Evolutionary conservation across 257 asterid species (phyloP), one percentile per base, ranked within the genome.

Genomic region (Lantana camara): DNA sequence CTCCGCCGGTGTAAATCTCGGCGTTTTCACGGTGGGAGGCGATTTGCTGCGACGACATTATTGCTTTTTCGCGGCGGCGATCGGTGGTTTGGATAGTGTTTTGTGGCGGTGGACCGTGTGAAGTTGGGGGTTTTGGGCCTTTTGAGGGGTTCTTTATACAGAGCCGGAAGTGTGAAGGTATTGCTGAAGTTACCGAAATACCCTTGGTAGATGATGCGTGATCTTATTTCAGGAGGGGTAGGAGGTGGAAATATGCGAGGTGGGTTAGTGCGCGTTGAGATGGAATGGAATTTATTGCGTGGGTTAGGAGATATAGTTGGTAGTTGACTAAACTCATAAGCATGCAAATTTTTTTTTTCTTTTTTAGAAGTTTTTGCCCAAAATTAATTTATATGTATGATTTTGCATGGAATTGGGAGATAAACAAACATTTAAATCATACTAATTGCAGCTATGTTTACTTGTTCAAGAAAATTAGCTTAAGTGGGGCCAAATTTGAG

Each of bases 21-120:
- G 87, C 91, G 60, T 79, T 81, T 44, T 81, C 86, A 0, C 86
- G 85, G 77, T 87, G 86, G 52, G 69, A 57, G 13, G 50, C 64
- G 61, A 68, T 72, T 15, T 37, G 69, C 71, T 76, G 77, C 9
- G 82, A 42, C 22, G 95, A 63, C 95, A 82, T 84, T 48, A 30
- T 30, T 30, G 35, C 35, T 9, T 41, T 24, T 47, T 5, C 16
- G 14, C 24, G 29, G 2, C 4, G 60, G 9, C 9, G 70, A 9
- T 21, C 37, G 0, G 57, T 50, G 24, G 47, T 68, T 7, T 23
- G 55, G 4, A 27, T 5, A 32, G 44, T 11, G 40, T 12, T 46
- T 4, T 14, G 64, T 17, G 56, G 13, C 23, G 41, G 52, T 14
- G 53, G 21, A 3, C n/a, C 1, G 66, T 46, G 9, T 24, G 4